phyloP scores from a whole-genome alignment of 2,329 filamentous ascomycete species.

The Scytalidium sp. region DNA sequence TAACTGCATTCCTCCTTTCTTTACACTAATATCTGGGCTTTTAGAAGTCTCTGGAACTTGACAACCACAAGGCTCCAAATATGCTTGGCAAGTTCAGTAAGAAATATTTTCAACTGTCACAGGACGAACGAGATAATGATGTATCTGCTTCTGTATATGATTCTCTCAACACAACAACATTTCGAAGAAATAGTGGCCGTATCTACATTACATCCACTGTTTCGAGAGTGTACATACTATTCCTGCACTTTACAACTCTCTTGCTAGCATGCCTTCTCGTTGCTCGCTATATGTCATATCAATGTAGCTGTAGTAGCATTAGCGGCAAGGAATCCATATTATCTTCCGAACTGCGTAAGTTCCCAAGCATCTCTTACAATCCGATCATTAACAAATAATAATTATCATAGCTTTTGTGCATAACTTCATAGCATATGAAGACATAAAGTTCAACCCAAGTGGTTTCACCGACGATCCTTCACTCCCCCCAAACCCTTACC shows the following conservation, averaged over 20 bases:
- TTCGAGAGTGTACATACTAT: neutral
- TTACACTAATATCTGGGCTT: too few species aligned
- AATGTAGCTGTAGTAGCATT: neutral
- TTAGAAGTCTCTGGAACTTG: neutral
- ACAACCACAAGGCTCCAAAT: neutral
- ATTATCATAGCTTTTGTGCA: neutral
- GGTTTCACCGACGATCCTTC: neutral
- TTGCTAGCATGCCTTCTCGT: neutral
- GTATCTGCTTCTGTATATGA: neutral
- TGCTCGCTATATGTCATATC: neutral
- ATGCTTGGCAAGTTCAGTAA: neutral
- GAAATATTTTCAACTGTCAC: neutral
- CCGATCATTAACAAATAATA: neutral
- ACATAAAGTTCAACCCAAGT: neutral
- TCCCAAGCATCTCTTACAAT: neutral
- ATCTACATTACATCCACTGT: neutral
- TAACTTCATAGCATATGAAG: neutral
- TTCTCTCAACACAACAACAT: neutral
- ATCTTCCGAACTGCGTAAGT: neutral
- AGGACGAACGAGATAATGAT: neutral
- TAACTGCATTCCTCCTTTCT: too few species aligned
- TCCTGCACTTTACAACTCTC: neutral
- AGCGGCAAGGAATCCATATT: neutral
- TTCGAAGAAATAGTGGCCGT: neutral
- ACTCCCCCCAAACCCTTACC: neutral